A percentile compares a stretch with the other conserved stretches of the same genome.
Evolutionary conservation across 371 early-diverging fungal genomes (phyloP).

Genomic region (Blastocladiella emersonii): DNA sequence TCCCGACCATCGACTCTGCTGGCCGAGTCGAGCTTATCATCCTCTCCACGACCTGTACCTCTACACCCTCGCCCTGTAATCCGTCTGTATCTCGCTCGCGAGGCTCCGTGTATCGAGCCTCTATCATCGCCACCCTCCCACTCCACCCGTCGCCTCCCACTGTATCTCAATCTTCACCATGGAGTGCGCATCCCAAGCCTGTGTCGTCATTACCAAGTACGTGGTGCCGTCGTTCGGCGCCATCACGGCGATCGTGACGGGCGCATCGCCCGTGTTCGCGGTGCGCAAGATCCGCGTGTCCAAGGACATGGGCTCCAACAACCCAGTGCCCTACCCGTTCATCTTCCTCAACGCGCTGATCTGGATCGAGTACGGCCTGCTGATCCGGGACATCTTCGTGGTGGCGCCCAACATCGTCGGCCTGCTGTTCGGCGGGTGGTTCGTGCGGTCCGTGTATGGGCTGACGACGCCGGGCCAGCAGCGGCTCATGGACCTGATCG

Average conservation of each 20-base stretch:
- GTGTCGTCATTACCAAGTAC: not conserved
- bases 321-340: slow-evolving; percentile 3
- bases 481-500: not conserved
- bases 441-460: not conserved
- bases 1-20: too few relatives aligned
- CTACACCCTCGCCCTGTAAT: too few relatives aligned
- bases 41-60: too few relatives aligned
- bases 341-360: slow-evolving; percentile 4
- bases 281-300: not conserved
- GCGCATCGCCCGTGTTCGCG: not conserved
- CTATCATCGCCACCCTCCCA: too few relatives aligned
- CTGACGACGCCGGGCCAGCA: not conserved
- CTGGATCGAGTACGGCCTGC: slow-evolving; percentile 4
- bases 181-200: not conserved
- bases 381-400: not conserved
- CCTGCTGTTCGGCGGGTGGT: not conserved
- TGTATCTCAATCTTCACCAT: too few relatives aligned
- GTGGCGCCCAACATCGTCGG: slow-evolving; percentile 5
- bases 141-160: too few relatives aligned
- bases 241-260: not conserved
- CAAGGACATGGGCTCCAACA: not conserved
- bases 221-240: not conserved
- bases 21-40: too few relatives aligned
- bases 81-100: too few relatives aligned
- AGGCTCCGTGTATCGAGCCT: too few relatives aligned